These are phyloP conservation scores for Coriaria nepalensis DNA, from an alignment of 306 rosid species.

Conservation along the genomic window DNA sequence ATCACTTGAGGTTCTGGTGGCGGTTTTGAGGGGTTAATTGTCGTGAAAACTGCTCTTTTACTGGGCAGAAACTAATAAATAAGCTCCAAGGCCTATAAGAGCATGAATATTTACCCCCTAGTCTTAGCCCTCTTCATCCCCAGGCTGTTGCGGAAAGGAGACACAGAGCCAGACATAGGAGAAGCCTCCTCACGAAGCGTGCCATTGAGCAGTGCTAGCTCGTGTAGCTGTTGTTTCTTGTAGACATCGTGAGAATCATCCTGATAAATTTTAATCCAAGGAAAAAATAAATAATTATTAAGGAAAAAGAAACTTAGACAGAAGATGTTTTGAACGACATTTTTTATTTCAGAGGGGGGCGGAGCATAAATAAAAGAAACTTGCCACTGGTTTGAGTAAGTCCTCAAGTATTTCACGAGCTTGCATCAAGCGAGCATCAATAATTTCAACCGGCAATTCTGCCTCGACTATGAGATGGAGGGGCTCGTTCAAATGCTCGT, in stretches of 20 bases:
- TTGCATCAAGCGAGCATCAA: conserved; percentile 66
- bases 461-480: conserved; percentile 87
- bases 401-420: conserved; percentile 86
- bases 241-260: conserved; percentile 95
- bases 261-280: conserved; percentile 16
- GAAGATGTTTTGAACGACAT: too few relatives aligned
- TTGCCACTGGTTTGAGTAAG: conserved; percentile 86
- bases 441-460: conserved; percentile 66
- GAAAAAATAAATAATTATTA: too few relatives aligned
- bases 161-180: conserved; percentile 86
- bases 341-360: too few relatives aligned
- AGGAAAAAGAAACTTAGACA: too few relatives aligned
- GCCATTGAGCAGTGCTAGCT: conserved; percentile 84
- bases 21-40: conserved; percentile 39
- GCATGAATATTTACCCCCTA: conserved; percentile 41
- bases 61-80: conserved; percentile 38
- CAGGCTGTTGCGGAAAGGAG: conserved; percentile 82
- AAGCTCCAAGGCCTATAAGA: conserved; percentile 38
- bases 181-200: conserved; percentile 94
- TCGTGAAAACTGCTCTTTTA: conserved; percentile 38
- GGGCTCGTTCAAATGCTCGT: conserved; percentile 88
- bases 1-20: conserved; percentile 72
- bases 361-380: background rate
- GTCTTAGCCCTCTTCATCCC: conserved; percentile 99
- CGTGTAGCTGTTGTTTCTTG: conserved; percentile 95